Evolutionary conservation across 164 flowering plant species (phyloP).

Genomic region (grape (Vitis vinifera)): ASM3070453v1 NC_081811.1:5065001-5065500

Average conservation of each 20-base stretch:
- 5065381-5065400: constrained; percentile 37
- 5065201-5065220: background rate
- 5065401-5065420: constrained; percentile 42
- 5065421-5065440: constrained; percentile 35
- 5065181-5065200: too few relatives aligned
- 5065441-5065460: constrained; percentile 21
- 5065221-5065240: constrained; percentile 25
- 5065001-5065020: constrained; percentile 27
- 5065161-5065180: too few relatives aligned
- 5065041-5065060: constrained; percentile 40
- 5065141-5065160: too few relatives aligned
- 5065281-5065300: constrained; percentile 32
- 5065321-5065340: constrained; percentile 41
- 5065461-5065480: constrained; percentile 48
- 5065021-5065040: constrained; percentile 31
- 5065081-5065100: constrained; percentile 36
- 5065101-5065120: constrained; percentile 47
- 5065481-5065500: constrained; percentile 16
- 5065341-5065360: constrained; percentile 33
- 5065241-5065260: constrained; percentile 42
- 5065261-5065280: constrained; percentile 24
- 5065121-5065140: constrained; percentile 12
- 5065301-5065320: constrained; percentile 34
- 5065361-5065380: constrained; percentile 38
- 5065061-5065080: constrained; percentile 47